A percentile compares a stretch with the other conserved stretches of the same genome.
phyloP scores from a whole-genome alignment of 306 rosid species.

The Cicer judaicum region DNA sequence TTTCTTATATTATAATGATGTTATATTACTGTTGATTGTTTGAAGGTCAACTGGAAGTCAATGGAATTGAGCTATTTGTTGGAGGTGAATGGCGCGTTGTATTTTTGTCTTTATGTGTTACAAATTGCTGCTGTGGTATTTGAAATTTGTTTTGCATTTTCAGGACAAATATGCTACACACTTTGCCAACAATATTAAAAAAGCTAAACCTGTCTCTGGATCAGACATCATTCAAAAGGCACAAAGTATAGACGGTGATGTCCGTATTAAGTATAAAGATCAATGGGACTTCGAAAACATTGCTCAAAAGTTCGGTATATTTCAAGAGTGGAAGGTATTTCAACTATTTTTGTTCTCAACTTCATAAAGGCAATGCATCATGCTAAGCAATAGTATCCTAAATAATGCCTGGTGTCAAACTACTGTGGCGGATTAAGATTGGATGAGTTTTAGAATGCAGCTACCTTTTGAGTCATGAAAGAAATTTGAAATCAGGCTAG shows the following conservation, averaged over 20 bases:
- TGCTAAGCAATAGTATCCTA: background rate
- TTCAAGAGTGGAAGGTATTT: conserved; percentile 96
- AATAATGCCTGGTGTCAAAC: conserved; percentile 20
- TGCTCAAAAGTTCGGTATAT: conserved; percentile 84
- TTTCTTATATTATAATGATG: conserved; percentile 44
- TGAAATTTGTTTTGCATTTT: conserved; percentile 41
- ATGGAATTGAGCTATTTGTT: conserved; percentile 87
- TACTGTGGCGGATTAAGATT: background rate
- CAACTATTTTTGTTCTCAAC: conserved; percentile 29
- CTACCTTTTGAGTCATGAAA: conserved; percentile 1
- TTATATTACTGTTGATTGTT: conserved; percentile 45
- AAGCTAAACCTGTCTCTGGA: conserved; percentile 77
- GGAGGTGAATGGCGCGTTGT: conserved; percentile 64
- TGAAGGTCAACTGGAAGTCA: conserved; percentile 85
- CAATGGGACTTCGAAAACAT: conserved; percentile 73
- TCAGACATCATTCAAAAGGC: conserved; percentile 75
- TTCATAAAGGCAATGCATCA: conserved; percentile 19
- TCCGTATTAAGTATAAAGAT: conserved; percentile 68
- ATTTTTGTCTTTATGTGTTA: conserved; percentile 19
- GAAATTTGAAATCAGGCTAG: conserved; percentile 7
- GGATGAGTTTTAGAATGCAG: conserved; percentile 21
- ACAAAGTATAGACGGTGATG: conserved; percentile 70
- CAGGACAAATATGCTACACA: conserved; percentile 71
- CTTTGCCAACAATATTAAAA: conserved; percentile 64
- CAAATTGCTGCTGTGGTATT: conserved; percentile 37